Base-by-base conservation (phyloP, 768 basidiomycete species). In the Fomitopsis serialis region DNA sequence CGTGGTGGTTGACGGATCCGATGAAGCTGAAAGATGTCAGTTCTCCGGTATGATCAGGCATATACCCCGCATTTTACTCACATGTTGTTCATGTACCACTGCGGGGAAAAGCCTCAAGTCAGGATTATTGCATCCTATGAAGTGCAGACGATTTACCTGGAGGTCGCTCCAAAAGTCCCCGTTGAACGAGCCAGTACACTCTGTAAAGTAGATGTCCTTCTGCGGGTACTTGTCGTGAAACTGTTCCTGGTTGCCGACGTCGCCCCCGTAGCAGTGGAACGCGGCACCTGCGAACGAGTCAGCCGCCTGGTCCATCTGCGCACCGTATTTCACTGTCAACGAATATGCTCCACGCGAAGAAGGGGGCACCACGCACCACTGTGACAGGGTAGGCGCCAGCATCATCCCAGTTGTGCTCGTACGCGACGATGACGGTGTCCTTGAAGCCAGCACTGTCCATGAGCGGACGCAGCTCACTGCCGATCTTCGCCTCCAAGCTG, bases 161-260 rank as follows among this genome's bases (percentile, higher is more conserved):
- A 89, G 82, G 59, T 89, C 86, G 45, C 70, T 72, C 88, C 88
- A 91, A 87, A 87, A 90, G 62, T 89, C 84, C 9, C 78, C 77
- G 13, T 85, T 83, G 51, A 78, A 66, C 0, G 76, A 80, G 6
- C 88, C 87, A 1, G 79, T 67, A 61, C 89, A 89, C 66, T 90
- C 87, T 60, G 70, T 78, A 54, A 78, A 70, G 66, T 73, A 76
- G 17, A 79, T 71, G 72, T 77, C 81, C 70, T 85, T 85, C 54
- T 65, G 64, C 1, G 85, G 84, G 55, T 72, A 85, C 11, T 72
- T 72, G 42, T 70, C 68, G 25, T 80, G 77, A 68, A 87, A 89
- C 1, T 64, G 61, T 42, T 78, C 74, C 64, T 88, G 85, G 3
- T 81, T 63, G 1, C 61, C 66, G 36, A 80, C 79, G 23, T 62